Evolutionary conservation across 2,329 filamentous ascomycete species (phyloP).

Genomic region (Phialocephala subalpina): DNA sequence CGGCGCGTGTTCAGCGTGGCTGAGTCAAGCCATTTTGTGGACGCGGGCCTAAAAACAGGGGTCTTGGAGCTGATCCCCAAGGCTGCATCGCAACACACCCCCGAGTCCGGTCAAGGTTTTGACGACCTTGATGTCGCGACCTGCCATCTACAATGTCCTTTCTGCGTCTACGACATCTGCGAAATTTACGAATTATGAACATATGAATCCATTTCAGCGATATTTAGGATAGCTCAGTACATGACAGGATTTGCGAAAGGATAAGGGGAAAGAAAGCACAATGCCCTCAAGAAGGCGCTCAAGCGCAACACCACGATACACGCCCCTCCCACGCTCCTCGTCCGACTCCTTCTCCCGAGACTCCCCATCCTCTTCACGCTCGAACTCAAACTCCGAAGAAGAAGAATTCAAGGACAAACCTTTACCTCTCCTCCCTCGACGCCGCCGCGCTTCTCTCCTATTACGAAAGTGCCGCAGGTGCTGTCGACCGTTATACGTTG

Average conservation of each 20-base stretch:
- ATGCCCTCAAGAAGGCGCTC: not conserved
- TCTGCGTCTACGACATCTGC: not conserved
- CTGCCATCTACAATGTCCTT: not conserved
- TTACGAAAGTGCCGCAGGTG: slow-evolving; percentile 27
- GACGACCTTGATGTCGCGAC: not conserved
- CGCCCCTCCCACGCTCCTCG: slow-evolving; percentile 23
- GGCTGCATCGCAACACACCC: not conserved
- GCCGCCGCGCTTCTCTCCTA: slow-evolving; percentile 22
- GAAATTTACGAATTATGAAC: not conserved
- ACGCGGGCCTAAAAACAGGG: not conserved
- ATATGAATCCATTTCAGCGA: not conserved
- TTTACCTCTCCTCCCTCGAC: slow-evolving; percentile 14
- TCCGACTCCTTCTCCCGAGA: slow-evolving; percentile 24
- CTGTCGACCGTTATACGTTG: slow-evolving; percentile 36
- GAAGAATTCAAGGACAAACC: slow-evolving; percentile 38
- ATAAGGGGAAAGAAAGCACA: not conserved
- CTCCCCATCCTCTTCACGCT: not conserved
- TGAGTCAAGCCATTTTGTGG: not conserved
- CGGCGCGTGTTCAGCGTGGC: not conserved
- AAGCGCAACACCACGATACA: slow-evolving; percentile 7
- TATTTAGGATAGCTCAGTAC: too few species aligned
- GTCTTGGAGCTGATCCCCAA: not conserved
- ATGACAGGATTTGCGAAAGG: too few species aligned
- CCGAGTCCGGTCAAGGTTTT: too few species aligned
- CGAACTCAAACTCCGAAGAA: not conserved